Base-by-base conservation (phyloP, 2,329 filamentous ascomycete species). In the Pyrenophora teres region DNA sequence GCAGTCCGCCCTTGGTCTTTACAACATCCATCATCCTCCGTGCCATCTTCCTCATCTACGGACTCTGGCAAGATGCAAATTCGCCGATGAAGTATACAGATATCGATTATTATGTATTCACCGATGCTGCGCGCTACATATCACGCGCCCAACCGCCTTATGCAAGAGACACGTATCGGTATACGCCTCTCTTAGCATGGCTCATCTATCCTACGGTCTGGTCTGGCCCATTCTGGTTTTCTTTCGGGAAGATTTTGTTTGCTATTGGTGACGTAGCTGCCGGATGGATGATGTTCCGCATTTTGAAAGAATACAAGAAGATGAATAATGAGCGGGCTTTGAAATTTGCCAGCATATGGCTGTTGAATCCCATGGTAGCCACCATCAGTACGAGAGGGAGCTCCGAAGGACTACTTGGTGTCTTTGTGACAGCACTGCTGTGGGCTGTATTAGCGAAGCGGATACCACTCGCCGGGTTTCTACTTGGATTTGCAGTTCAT, bases 81-180 rank as follows among this genome's bases (percentile, higher is more conserved):
- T 95, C 92, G 6, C 87, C 93, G 12, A 78, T 99, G 69, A 97
- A 97, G 77, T 99, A 97, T 79, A 99, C 94, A 44, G 94, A 99
- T 76, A 97, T 99, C 66, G 94, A 99, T 80, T 99, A 99, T 76
- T 86, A 92, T 60, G 94, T 99, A 73, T 99, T 99, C 80, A 97
- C 94, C 41, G 93, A 97, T 73, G 94, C 94, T 21, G 85, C 94
- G 2, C 88, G 89, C 59, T 93, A 89, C 74, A 78, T 90, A 37
- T 77, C 86, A 3, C 78, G 75, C n/a, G 83, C 83, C 3, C 76
- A 78, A 40, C 90, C 89, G 0, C 94, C 94, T 1, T 99, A 99
- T 73, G 82, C 83, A 35, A 86, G 94, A 46, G 93, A 94, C 68
- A 99, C 94, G 0, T 99, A 99, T 78, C 89, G 94, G 54, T 99